Conservation (phyloP, 1,284 basidiomycete species). For the Cryptococcus maquisensis region DNA sequence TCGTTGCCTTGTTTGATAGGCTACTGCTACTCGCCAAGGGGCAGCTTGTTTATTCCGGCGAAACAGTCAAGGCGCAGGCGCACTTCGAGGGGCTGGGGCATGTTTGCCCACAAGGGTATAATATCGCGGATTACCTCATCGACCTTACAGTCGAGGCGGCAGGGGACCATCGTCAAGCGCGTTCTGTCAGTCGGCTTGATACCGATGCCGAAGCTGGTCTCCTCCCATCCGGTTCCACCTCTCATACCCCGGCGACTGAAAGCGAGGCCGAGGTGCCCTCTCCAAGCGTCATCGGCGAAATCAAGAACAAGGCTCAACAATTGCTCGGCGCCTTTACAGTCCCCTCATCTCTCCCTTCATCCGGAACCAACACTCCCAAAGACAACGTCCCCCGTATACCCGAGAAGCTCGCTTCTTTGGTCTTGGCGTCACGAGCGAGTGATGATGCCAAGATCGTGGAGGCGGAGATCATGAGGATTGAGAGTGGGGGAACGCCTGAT, state of each 20-base stretch:
- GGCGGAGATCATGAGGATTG: constrained; percentile 60
- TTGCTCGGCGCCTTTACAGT: constrained; percentile 62
- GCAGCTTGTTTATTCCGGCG: constrained; percentile 76
- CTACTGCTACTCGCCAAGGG: constrained; percentile 80
- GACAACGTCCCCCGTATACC: constrained; percentile 52
- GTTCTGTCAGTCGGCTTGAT: neutral
- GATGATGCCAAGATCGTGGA: constrained; percentile 62
- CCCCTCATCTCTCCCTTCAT: constrained; percentile 42
- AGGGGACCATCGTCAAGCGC: constrained; percentile 33
- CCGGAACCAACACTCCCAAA: constrained; percentile 30
- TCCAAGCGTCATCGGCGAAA: constrained; percentile 19
- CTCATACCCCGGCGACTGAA: neutral
- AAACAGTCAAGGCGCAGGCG: constrained; percentile 65
- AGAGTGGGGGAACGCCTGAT: constrained; percentile 40
- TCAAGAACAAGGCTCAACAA: constrained; percentile 71
- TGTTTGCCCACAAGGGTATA: constrained; percentile 89
- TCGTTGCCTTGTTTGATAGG: constrained; percentile 91
- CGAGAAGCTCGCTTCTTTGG: constrained; percentile 68
- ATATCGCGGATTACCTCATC: constrained; percentile 92
- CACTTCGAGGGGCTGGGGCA: constrained; percentile 77
- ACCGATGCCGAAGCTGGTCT: neutral
- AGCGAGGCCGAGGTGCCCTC: neutral
- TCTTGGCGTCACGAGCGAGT: constrained; percentile 67
- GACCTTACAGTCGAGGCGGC: constrained; percentile 78
- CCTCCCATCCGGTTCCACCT: neutral